phyloP scores from a whole-genome alignment of 78 protist genomes.

The Monosiga brevicollis region DNA sequence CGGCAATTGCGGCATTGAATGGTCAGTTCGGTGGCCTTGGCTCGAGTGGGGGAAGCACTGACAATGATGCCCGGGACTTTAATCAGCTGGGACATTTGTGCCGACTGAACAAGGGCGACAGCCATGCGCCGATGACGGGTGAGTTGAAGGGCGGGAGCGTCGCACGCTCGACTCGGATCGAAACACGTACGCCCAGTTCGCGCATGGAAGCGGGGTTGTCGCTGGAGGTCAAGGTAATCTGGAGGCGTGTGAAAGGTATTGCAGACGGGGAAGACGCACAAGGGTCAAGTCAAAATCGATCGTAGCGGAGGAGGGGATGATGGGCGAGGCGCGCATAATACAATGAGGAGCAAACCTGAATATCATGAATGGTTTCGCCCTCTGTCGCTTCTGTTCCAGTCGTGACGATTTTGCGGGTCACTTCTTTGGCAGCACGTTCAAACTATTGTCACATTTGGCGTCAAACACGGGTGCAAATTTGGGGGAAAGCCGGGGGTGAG shows the following conservation, averaged over 20 bases:
- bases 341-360: too few relatives aligned
- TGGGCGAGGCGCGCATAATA: too few relatives aligned
- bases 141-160: background rate
- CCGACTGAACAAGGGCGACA: slow-evolving; percentile 18
- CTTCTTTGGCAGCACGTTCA: background rate
- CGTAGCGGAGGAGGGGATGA: background rate
- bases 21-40: slow-evolving; percentile 50
- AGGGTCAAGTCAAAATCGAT: background rate
- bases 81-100: slow-evolving; percentile 55
- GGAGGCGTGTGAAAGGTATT: slow-evolving; percentile 2
- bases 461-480: background rate
- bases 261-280: background rate
- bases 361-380: background rate
- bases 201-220: slow-evolving; percentile 51
- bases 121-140: background rate
- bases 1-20: slow-evolving; percentile 57
- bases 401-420: background rate
- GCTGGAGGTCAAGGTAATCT: slow-evolving; percentile 38
- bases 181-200: slow-evolving; percentile 12
- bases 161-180: background rate
- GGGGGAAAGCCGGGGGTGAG: background rate
- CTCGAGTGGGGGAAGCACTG: slow-evolving; percentile 54
- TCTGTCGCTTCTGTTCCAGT: background rate
- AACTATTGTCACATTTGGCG: background rate
- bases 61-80: slow-evolving; percentile 79